These are phyloP conservation scores for Gyrodon lividus DNA, from an alignment of 768 basidiomycete genomes.

Conservation along the genomic window DNA sequence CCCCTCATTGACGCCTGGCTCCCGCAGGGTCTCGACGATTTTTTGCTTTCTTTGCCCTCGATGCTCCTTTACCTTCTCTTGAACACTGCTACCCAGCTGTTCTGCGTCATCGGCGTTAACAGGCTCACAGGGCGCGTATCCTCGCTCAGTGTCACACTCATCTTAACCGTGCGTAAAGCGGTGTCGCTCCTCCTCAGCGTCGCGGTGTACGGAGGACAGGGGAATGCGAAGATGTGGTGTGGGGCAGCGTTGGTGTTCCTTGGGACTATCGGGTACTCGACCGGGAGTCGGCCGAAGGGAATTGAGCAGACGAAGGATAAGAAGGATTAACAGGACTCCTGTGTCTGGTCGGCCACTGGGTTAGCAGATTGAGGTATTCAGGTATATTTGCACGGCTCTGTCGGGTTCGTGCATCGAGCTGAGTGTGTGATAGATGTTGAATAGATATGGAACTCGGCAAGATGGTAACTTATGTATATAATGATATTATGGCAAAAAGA, in stretches of 20 bases:
- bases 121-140: slow-evolving; percentile 76
- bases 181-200: slow-evolving; percentile 74
- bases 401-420: too few relatives aligned
- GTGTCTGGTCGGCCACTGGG: neutral
- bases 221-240: slow-evolving; percentile 54
- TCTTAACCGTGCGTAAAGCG: slow-evolving; percentile 81
- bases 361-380: neutral
- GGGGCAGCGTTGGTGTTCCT: slow-evolving; percentile 68
- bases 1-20: slow-evolving; percentile 5
- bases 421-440: too few relatives aligned
- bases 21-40: slow-evolving; percentile 19
- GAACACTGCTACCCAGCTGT: slow-evolving; percentile 80
- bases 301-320: slow-evolving; percentile 19
- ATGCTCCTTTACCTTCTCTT: slow-evolving; percentile 62
- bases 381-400: too few relatives aligned
- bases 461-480: too few relatives aligned
- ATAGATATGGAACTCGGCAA: too few relatives aligned
- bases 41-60: slow-evolving; percentile 47
- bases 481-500: too few relatives aligned
- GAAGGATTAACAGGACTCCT: slow-evolving; percentile 14
- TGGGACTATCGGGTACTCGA: slow-evolving; percentile 71
- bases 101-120: slow-evolving; percentile 88
- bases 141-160: slow-evolving; percentile 73
- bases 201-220: slow-evolving; percentile 41
- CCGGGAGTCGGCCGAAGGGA: slow-evolving; percentile 7